These are phyloP conservation scores for Ophiosphaerella korrae DNA, from an alignment of 2,329 filamentous ascomycete genomes.

Conservation along the genomic window DNA sequence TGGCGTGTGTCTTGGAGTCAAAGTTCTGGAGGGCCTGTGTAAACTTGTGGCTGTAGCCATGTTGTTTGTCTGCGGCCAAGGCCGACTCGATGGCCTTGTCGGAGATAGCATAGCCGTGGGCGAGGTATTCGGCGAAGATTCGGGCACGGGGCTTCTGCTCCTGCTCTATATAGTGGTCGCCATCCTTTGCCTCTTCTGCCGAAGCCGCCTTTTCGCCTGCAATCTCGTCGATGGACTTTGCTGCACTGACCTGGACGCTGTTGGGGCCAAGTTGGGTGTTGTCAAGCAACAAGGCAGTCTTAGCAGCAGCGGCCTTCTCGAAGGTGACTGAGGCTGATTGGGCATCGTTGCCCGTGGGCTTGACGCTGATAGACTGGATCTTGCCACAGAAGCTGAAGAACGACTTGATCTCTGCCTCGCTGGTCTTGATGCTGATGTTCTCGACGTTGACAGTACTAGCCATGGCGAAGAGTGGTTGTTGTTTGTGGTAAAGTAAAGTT, in stretches of 20 bases:
- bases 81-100: conserved; percentile 79
- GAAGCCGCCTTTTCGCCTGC: conserved; percentile 64
- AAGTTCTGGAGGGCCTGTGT: conserved; percentile 75
- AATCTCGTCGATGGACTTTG: conserved; percentile 68
- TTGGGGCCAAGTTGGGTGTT: conserved; percentile 87
- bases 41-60: conserved; percentile 84
- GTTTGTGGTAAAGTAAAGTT: conserved; percentile 5
- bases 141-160: conserved; percentile 96
- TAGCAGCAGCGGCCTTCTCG: conserved; percentile 94
- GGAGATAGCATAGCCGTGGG: conserved; percentile 87
- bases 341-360: conserved; percentile 63
- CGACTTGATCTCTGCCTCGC: conserved; percentile 88
- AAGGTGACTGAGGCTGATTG: conserved; percentile 93
- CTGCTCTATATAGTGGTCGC: conserved; percentile 77
- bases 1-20: conserved; percentile 84
- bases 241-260: conserved; percentile 78
- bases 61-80: conserved; percentile 86
- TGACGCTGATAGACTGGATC: conserved; percentile 82
- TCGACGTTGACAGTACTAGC: conserved; percentile 80
- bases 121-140: conserved; percentile 94
- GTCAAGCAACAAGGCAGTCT: conserved; percentile 94
- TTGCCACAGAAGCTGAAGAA: conserved; percentile 99
- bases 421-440: conserved; percentile 82
- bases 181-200: conserved; percentile 55
- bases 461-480: conserved; percentile 44